phyloP scores from a whole-genome alignment of 768 basidiomycete genomes.

The Termitomyces sp. region DNA sequence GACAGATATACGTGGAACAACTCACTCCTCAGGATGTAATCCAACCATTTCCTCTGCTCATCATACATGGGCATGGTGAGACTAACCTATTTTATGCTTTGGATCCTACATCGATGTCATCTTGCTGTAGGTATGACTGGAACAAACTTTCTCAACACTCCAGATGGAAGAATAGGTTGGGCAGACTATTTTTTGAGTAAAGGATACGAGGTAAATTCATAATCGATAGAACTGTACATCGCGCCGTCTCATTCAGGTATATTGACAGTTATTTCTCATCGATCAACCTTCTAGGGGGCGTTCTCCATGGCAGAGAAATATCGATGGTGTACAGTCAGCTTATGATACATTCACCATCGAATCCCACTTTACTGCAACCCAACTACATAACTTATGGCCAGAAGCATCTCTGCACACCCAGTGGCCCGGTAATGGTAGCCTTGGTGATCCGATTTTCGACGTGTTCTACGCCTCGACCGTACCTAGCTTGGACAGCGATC shows the following conservation, averaged over 20 bases:
- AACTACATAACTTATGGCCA: conserved; percentile 36
- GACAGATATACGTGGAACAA: conserved; percentile 50
- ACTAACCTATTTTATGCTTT: neutral
- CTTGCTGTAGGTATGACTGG: conserved; percentile 40
- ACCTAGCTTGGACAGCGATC: conserved; percentile 30
- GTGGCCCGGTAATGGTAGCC: conserved; percentile 48
- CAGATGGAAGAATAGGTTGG: conserved; percentile 51
- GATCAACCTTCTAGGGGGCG: conserved; percentile 43
- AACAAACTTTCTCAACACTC: conserved; percentile 47
- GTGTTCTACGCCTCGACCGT: conserved; percentile 38
- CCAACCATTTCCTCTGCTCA: conserved; percentile 34
- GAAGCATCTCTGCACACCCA: conserved; percentile 41
- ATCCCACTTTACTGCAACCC: conserved; percentile 38
- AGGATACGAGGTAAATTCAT: conserved; percentile 41
- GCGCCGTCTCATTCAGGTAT: conserved; percentile 11
- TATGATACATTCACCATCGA: conserved; percentile 28
- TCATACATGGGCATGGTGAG: conserved; percentile 44
- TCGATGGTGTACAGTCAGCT: conserved; percentile 30
- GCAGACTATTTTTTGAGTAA: conserved; percentile 47
- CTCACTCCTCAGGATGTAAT: conserved; percentile 35
- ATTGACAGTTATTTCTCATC: conserved; percentile 30
- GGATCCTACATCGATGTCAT: neutral
- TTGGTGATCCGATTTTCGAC: conserved; percentile 40
- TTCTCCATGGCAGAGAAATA: conserved; percentile 34
- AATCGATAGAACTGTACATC: conserved; percentile 13